phyloP scores from a whole-genome alignment of 1,139 yeast species.

The Pichia terricola region DNA sequence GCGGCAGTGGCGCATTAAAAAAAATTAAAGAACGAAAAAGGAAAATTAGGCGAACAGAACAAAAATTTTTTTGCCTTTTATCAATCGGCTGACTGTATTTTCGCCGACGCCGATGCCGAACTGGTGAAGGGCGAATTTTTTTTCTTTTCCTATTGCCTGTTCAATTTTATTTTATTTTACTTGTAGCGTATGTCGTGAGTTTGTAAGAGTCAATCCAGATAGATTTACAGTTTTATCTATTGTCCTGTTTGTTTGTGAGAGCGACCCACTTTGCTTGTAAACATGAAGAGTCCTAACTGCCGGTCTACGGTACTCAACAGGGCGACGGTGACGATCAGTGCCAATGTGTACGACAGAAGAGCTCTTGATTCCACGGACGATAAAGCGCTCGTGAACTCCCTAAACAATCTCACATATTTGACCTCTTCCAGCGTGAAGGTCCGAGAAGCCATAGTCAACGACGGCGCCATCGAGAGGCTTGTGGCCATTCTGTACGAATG shows the following conservation, averaged over 20 bases:
- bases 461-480: constrained; percentile 87
- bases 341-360: constrained; percentile 81
- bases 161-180: too few relatives aligned
- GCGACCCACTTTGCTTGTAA: too few relatives aligned
- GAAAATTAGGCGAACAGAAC: background rate
- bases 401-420: constrained; percentile 80
- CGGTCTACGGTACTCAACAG: constrained; percentile 68
- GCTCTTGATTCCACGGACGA: constrained; percentile 89
- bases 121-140: too few relatives aligned
- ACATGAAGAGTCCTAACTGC: constrained; percentile 87
- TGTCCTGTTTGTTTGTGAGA: too few relatives aligned
- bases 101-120: too few relatives aligned
- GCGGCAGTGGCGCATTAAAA: too few relatives aligned
- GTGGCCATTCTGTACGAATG: constrained; percentile 83
- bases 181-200: too few relatives aligned
- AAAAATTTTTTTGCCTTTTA: too few relatives aligned
- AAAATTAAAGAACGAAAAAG: background rate
- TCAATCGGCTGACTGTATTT: too few relatives aligned
- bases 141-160: too few relatives aligned
- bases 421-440: constrained; percentile 84
- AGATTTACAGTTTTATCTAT: too few relatives aligned
- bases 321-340: constrained; percentile 85
- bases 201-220: too few relatives aligned
- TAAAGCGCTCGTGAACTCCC: constrained; percentile 82
- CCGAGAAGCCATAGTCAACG: constrained; percentile 76